Conservation (phyloP, 2,329 filamentous ascomycete species). For the Ustilaginoidea virens region DNA sequence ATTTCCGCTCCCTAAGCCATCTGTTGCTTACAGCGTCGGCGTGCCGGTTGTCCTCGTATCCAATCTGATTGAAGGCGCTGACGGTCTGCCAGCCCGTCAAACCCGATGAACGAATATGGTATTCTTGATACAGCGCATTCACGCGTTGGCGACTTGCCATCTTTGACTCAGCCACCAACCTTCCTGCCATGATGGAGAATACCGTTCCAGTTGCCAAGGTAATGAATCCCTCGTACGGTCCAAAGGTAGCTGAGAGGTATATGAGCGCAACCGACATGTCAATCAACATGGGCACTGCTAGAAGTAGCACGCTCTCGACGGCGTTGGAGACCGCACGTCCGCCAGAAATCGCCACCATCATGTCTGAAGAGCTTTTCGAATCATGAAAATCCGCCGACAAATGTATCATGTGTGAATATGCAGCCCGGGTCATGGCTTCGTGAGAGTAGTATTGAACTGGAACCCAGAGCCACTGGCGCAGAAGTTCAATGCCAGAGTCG, state of each 20-base stretch:
- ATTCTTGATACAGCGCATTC: constrained; percentile 37
- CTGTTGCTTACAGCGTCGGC: constrained; percentile 29
- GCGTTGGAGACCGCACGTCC: constrained; percentile 38
- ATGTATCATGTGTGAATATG: constrained; percentile 44
- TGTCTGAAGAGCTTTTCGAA: constrained; percentile 42
- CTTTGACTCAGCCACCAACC: constrained; percentile 34
- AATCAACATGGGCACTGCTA: constrained; percentile 42
- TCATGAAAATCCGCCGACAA: constrained; percentile 47
- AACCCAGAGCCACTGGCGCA: constrained; percentile 40
- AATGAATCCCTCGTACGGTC: constrained; percentile 47
- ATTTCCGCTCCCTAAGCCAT: constrained; percentile 22
- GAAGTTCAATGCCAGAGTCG: constrained; percentile 36
- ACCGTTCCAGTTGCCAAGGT: constrained; percentile 41
- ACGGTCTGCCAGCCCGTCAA: constrained; percentile 45
- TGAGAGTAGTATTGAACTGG: constrained; percentile 42
- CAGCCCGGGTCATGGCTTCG: constrained; percentile 35
- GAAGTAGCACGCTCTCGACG: constrained; percentile 42
- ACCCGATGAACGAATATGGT: constrained; percentile 38
- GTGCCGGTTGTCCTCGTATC: constrained; percentile 39
- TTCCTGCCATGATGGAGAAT: constrained; percentile 37
- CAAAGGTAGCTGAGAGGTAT: constrained; percentile 43
- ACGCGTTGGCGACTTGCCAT: constrained; percentile 33
- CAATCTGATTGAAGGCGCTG: constrained; percentile 42
- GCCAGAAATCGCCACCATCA: constrained; percentile 39
- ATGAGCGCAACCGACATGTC: constrained; percentile 43